Evolutionary conservation across 306 rosid species (phyloP).

Genomic region (Trichosanthes truncata): DNA sequence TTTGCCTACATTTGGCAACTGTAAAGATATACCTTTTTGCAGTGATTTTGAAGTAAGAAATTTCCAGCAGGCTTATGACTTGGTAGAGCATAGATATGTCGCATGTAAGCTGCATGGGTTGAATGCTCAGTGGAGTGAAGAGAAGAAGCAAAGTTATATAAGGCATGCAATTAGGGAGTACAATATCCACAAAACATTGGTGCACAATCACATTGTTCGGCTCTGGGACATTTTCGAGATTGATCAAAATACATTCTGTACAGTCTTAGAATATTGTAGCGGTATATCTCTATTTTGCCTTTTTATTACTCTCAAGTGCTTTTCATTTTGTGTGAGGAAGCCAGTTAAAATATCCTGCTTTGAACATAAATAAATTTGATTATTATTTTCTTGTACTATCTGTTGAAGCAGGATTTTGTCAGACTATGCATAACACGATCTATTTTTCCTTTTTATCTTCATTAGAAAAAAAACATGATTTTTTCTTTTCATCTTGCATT

Average conservation of each 20-base stretch:
- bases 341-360: neutral
- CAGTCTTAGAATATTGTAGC: slow-evolving; percentile 87
- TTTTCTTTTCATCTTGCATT: neutral
- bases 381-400: neutral
- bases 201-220: slow-evolving; percentile 93
- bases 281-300: slow-evolving; percentile 33
- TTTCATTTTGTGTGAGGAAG: slow-evolving; percentile 4
- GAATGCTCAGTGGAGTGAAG: slow-evolving; percentile 99
- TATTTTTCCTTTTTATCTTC: neutral
- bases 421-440: neutral
- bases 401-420: neutral
- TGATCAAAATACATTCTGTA: slow-evolving; percentile 95
- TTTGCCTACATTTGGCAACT: slow-evolving; percentile 72
- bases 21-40: slow-evolving; percentile 85
- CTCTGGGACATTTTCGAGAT: slow-evolving; percentile 99
- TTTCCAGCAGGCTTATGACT: slow-evolving; percentile 99
- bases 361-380: neutral
- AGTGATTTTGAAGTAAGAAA: slow-evolving; percentile 94
- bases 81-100: slow-evolving; percentile 95
- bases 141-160: slow-evolving; percentile 97
- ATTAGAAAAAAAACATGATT: neutral
- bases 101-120: slow-evolving; percentile 99
- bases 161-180: slow-evolving; percentile 97
- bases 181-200: slow-evolving; percentile 92
- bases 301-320: slow-evolving; percentile 15